Conservation (phyloP, 306 rosid species). For the Cicer chorassanicum region DNA sequence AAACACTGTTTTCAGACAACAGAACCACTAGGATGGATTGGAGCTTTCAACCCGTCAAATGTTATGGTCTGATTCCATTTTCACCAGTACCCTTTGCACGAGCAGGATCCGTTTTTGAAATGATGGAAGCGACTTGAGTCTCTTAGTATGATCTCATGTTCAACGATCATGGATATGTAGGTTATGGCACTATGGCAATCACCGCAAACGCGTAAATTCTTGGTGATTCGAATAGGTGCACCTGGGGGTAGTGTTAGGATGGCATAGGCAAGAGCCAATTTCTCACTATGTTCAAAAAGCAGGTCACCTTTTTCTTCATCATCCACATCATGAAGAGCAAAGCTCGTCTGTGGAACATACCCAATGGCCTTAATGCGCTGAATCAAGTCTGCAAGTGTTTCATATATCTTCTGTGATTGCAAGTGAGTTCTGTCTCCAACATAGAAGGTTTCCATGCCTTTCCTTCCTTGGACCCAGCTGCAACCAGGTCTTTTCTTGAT, state of each 20-base stretch:
- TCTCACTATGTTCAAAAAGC: constrained; percentile 85
- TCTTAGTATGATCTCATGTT: constrained; percentile 78
- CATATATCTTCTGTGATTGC: constrained; percentile 62
- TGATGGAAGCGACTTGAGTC: constrained; percentile 93
- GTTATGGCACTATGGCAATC: constrained; percentile 82
- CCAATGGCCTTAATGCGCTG: constrained; percentile 74
- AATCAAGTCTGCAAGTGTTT: constrained; percentile 61
- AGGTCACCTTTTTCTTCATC: constrained; percentile 86
- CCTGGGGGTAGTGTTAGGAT: constrained; percentile 60
- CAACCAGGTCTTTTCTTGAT: constrained; percentile 83
- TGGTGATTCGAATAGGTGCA: constrained; percentile 66
- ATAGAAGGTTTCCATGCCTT: constrained; percentile 67
- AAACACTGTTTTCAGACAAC: neutral
- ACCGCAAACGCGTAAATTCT: constrained; percentile 77
- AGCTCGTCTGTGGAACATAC: constrained; percentile 78
- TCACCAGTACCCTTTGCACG: constrained; percentile 88
- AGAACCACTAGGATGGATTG: neutral
- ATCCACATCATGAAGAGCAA: constrained; percentile 88
- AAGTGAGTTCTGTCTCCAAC: constrained; percentile 82
- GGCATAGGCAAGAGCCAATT: constrained; percentile 90
- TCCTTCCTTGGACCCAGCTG: constrained; percentile 84
- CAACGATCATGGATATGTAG: constrained; percentile 75
- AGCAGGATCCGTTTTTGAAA: constrained; percentile 80
- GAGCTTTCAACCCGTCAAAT: neutral
- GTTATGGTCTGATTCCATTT: constrained; percentile 1